These are phyloP conservation scores for Marchantia polymorpha DNA, from an alignment of 225 moss, liverwort and hornwort genomes.

Conservation along the genomic window DNA sequence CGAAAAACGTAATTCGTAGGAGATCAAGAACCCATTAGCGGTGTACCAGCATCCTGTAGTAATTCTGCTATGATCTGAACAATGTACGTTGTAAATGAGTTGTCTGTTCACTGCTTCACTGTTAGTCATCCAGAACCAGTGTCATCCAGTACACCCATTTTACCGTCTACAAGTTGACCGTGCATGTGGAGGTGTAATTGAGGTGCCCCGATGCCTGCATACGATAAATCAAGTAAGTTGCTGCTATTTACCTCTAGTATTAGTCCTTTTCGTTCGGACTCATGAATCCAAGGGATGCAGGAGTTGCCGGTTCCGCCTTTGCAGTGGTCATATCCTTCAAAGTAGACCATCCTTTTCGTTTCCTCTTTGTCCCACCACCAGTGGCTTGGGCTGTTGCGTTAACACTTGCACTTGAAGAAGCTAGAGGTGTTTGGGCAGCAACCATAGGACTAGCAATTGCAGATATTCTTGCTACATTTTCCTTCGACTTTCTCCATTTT, in stretches of 20 bases:
- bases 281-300: slow-evolving; percentile 24
- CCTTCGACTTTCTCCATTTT: slow-evolving; percentile 43
- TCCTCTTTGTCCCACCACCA: slow-evolving; percentile 48
- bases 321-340: slow-evolving; percentile 45
- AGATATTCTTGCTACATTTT: not conserved
- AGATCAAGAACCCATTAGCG: too few species aligned
- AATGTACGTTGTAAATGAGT: too few species aligned
- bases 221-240: too few species aligned
- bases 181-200: too few species aligned
- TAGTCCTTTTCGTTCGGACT: slow-evolving; percentile 21
- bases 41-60: too few species aligned
- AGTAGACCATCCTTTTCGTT: slow-evolving; percentile 70
- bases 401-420: slow-evolving; percentile 9
- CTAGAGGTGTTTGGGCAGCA: not conserved
- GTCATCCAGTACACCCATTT: too few species aligned
- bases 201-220: too few species aligned
- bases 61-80: too few species aligned
- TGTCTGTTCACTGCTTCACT: too few species aligned
- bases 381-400: slow-evolving; percentile 21
- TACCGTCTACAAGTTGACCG: too few species aligned
- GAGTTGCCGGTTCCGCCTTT: slow-evolving; percentile 6
- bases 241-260: not conserved
- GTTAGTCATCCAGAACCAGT: too few species aligned
- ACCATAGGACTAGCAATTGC: not conserved
- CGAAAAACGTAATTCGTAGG: too few species aligned